phyloP scores from a whole-genome alignment of 169 alveolate genomes.

The Plasmodium chabaudi region DNA sequence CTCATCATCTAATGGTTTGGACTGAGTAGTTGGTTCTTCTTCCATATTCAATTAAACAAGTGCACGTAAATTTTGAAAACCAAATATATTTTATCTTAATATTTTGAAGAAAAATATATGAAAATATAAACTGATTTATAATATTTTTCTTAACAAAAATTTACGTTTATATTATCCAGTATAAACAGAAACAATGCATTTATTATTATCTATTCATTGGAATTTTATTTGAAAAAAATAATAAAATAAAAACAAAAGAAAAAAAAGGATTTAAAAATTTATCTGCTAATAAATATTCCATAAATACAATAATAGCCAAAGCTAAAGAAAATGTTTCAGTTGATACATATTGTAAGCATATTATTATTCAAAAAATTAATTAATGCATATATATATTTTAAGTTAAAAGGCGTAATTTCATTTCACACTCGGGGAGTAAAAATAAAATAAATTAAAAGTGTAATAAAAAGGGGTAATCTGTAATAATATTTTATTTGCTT shows the following conservation, averaged over 20 bases:
- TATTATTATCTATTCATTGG: no score
- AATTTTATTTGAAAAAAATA: no score
- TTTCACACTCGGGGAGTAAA: no score
- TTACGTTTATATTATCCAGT: not conserved
- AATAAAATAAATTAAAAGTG: no score
- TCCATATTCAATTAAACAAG: constrained; percentile 25
- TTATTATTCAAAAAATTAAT: not conserved
- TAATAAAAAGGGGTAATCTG: no score
- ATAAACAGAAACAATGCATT: no score
- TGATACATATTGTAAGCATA: not conserved
- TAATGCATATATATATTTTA: not conserved
- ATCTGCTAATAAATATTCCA: no score
- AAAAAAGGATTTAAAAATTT: no score
- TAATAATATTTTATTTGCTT: no score
- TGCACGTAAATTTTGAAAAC: constrained; percentile 22
- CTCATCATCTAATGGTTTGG: constrained; percentile 77
- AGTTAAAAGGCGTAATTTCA: no score
- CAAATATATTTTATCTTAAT: not conserved
- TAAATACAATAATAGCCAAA: not conserved
- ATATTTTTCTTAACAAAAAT: not conserved
- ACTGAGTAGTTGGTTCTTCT: constrained; percentile 54
- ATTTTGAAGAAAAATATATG: no score
- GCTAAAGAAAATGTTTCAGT: constrained; percentile 10
- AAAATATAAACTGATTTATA: not conserved
- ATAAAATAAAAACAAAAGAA: no score